Evolutionary conservation across 768 basidiomycete genomes (phyloP).

Genomic region (Termitomyces sp.): DNA sequence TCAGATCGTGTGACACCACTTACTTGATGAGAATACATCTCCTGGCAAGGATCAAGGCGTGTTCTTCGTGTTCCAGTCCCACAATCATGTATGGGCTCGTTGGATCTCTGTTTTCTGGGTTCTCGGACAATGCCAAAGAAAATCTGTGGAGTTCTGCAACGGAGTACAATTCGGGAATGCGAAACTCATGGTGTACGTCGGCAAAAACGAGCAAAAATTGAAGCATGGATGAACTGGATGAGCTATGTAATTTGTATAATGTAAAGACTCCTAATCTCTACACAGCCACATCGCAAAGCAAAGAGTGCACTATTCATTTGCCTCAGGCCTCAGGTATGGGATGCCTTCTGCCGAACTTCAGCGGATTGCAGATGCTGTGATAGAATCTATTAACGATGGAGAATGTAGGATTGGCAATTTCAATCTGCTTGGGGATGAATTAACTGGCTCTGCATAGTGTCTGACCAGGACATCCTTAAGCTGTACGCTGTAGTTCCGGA

Average conservation of each 20-base stretch:
- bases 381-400: slow-evolving; percentile 31
- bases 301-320: not conserved
- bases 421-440: not conserved
- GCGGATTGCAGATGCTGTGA: slow-evolving; percentile 25
- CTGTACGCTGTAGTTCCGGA: slow-evolving; percentile 63
- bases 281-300: slow-evolving; percentile 5
- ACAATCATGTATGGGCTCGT: slow-evolving; percentile 76
- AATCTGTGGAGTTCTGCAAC: slow-evolving; percentile 75
- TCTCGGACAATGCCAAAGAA: slow-evolving; percentile 46
- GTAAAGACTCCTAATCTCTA: not conserved
- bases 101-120: slow-evolving; percentile 46
- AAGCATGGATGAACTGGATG: slow-evolving; percentile 1
- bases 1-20: slow-evolving; percentile 7
- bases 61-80: slow-evolving; percentile 63
- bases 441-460: slow-evolving; percentile 25
- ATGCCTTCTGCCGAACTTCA: slow-evolving; percentile 25
- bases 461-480: slow-evolving; percentile 54
- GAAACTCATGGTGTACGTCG: slow-evolving; percentile 77
- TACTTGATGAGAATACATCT: slow-evolving; percentile 87
- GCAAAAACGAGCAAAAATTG: slow-evolving; percentile 71
- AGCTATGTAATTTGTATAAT: too few relatives aligned
- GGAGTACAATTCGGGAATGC: slow-evolving; percentile 80
- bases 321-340: not conserved
- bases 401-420: slow-evolving; percentile 25
- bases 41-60: slow-evolving; percentile 69